Conservation (phyloP, 495 filamentous ascomycete species). For the Xanthoparmelia taractica region DNA sequence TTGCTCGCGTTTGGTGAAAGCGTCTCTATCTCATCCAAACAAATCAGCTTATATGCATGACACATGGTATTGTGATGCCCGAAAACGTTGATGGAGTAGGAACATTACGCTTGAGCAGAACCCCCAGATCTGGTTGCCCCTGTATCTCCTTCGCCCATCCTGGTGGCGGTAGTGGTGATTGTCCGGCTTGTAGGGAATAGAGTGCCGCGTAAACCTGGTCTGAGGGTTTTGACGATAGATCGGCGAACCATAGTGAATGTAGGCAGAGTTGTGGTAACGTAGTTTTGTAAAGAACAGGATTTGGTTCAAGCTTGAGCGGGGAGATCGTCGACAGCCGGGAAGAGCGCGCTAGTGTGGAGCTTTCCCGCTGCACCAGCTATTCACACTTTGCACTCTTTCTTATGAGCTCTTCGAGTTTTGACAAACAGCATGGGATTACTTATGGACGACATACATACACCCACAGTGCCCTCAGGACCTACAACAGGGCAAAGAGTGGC, state of each 20-base stretch:
- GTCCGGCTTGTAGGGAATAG: conserved; percentile 44
- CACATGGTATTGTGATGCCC: too few relatives aligned
- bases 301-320: conserved; percentile 12
- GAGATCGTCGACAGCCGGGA: conserved; percentile 13
- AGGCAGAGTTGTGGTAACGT: not conserved
- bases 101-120: conserved; percentile 32
- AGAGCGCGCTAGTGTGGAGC: conserved; percentile 11
- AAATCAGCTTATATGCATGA: not conserved
- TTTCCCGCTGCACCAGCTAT: not conserved
- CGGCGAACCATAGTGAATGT: conserved; percentile 54
- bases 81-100: not conserved
- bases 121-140: conserved; percentile 49
- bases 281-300: conserved; percentile 11
- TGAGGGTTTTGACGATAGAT: conserved; percentile 50
- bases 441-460: conserved; percentile 69
- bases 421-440: conserved; percentile 34
- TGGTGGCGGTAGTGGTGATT: conserved; percentile 55
- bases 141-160: conserved; percentile 61
- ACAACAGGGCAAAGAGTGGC: conserved; percentile 44
- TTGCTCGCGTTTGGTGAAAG: conserved; percentile 84
- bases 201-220: conserved; percentile 42
- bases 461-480: conserved; percentile 66
- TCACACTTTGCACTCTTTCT: not conserved
- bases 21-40: conserved; percentile 50
- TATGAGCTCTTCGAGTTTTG: not conserved